Evolutionary conservation across 345 rosid genomes (phyloP).

Genomic region (Citrus cavaleriei): DNA sequence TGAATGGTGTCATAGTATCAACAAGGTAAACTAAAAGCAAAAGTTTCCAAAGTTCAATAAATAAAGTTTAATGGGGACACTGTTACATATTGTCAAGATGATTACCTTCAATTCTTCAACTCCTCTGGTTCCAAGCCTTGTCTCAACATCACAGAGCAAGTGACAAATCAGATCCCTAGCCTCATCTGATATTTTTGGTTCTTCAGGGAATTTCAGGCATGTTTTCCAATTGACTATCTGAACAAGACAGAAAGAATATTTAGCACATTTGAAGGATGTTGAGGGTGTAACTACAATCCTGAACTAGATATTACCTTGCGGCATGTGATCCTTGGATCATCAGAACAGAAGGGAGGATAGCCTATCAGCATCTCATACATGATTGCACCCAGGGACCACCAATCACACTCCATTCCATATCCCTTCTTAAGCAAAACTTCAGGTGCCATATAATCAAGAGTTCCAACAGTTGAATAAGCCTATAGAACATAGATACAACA

Average conservation of each 20-base stretch:
- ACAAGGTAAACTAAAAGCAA: not conserved
- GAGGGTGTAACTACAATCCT: slow-evolving; percentile 11
- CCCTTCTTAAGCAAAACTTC: slow-evolving; percentile 95
- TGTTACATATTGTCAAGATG: not conserved
- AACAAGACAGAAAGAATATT: slow-evolving; percentile 22
- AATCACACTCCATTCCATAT: slow-evolving; percentile 96
- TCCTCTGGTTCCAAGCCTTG: slow-evolving; percentile 87
- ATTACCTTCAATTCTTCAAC: slow-evolving; percentile 85
- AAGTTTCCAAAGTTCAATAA: slow-evolving; percentile 3
- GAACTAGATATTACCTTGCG: slow-evolving; percentile 64
- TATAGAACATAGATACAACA: slow-evolving; percentile 25
- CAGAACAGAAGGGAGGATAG: slow-evolving; percentile 97
- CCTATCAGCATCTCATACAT: slow-evolving; percentile 97
- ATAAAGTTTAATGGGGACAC: not conserved
- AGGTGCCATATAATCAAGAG: slow-evolving; percentile 99
- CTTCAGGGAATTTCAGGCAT: slow-evolving; percentile 94
- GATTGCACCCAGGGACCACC: slow-evolving; percentile 99
- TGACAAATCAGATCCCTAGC: slow-evolving; percentile 84
- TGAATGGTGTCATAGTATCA: not conserved
- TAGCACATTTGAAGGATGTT: slow-evolving; percentile 16
- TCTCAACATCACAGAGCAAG: slow-evolving; percentile 90
- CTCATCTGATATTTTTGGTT: slow-evolving; percentile 77
- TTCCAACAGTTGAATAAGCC: slow-evolving; percentile 99
- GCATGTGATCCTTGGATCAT: slow-evolving; percentile 90
- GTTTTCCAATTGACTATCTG: slow-evolving; percentile 94